phyloP scores from a whole-genome alignment of 2,329 filamentous ascomycete genomes.

The Iodosphaeria phyllophila region DNA sequence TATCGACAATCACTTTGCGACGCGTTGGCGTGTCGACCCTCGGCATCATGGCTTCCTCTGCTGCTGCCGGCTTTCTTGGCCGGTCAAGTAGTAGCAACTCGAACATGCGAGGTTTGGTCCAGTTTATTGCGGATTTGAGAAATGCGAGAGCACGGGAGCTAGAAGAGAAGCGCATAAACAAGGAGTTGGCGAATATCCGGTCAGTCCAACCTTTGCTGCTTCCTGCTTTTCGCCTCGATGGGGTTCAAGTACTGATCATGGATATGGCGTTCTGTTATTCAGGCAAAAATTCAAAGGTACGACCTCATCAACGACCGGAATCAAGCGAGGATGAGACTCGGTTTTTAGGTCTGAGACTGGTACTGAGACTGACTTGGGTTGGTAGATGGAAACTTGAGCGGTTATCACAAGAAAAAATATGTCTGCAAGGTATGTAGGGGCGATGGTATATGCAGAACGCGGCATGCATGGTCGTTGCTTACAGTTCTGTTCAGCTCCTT shows the following conservation, averaged over 20 bases:
- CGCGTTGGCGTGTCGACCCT: too few relatives aligned
- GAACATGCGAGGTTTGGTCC: constrained; percentile 71
- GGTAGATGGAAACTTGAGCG: constrained; percentile 67
- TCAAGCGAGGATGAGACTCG: neutral
- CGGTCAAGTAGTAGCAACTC: constrained; percentile 45
- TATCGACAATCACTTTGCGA: too few relatives aligned
- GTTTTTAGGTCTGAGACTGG: neutral
- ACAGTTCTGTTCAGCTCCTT: constrained; percentile 40
- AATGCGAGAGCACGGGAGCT: constrained; percentile 90
- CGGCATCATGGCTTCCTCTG: constrained; percentile 34
- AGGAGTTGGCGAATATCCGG: constrained; percentile 95
- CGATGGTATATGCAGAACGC: constrained; percentile 2
- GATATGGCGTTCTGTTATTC: too few relatives aligned
- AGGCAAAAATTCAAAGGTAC: constrained; percentile 85
- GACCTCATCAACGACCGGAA: constrained; percentile 5
- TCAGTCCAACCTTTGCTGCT: constrained; percentile 17
- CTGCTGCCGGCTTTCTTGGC: constrained; percentile 39
- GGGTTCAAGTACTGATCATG: too few relatives aligned
- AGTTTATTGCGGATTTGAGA: constrained; percentile 92
- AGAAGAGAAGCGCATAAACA: constrained; percentile 98
- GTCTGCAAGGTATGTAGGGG: constrained; percentile 63
- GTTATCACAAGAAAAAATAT: constrained; percentile 99
- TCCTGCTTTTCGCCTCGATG: constrained; percentile 5
- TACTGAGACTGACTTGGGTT: constrained; percentile 9
- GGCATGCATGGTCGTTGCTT: constrained; percentile 7